phyloP scores from a whole-genome alignment of 2,329 filamentous ascomycete species.

The Monosporascus cannonballus region DNA sequence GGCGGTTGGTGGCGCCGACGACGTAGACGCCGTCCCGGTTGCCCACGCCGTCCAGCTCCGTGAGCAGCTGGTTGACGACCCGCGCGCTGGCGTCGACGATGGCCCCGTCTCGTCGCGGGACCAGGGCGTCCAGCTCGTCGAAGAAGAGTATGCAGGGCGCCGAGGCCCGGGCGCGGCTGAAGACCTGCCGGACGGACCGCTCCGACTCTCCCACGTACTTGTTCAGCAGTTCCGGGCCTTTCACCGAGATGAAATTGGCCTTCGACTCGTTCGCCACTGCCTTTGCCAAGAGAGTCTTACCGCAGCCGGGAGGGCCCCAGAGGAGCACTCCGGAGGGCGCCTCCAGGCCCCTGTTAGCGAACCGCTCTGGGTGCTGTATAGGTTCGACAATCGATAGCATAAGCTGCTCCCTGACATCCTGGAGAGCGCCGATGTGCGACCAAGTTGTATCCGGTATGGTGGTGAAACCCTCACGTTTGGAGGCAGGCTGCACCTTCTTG shows the following conservation, averaged over 20 bases:
- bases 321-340: constrained; percentile 83
- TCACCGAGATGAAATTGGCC: constrained; percentile 97
- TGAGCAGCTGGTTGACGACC: constrained; percentile 91
- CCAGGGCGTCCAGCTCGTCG: constrained; percentile 91
- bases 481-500: constrained; percentile 69
- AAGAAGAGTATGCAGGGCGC: constrained; percentile 96
- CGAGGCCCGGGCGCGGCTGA: constrained; percentile 77
- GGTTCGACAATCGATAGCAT: constrained; percentile 82
- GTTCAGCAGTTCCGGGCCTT: constrained; percentile 91
- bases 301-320: constrained; percentile 94
- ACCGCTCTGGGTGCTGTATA: constrained; percentile 75
- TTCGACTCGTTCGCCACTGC: constrained; percentile 92
- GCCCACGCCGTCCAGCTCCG: constrained; percentile 83
- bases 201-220: constrained; percentile 98
- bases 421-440: constrained; percentile 82
- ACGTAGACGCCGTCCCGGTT: constrained; percentile 84
- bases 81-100: constrained; percentile 78
- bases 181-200: constrained; percentile 85
- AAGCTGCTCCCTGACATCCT: constrained; percentile 73
- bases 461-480: constrained; percentile 89
- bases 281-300: constrained; percentile 93
- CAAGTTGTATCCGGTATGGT: constrained; percentile 92
- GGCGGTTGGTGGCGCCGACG: constrained; percentile 89
- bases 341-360: constrained; percentile 69
- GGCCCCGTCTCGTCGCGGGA: constrained; percentile 72